phyloP scores from a whole-genome alignment of 2,329 filamentous ascomycete genomes.

The Leptographium lundbergii region DNA sequence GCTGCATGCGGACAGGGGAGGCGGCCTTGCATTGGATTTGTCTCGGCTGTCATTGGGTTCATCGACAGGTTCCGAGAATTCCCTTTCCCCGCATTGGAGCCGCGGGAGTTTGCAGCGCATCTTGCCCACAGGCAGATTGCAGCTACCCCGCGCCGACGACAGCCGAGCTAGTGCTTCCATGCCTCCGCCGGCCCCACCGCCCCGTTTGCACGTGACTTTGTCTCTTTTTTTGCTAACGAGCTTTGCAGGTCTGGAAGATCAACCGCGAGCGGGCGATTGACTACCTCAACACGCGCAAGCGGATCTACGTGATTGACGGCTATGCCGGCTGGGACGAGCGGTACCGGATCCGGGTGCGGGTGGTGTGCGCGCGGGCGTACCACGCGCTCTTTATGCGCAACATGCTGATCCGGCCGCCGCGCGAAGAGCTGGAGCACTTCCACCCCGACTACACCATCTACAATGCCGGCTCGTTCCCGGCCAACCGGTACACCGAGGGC shows the following conservation, averaged over 20 bases:
- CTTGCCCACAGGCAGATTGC: background rate
- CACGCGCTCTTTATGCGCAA: slow-evolving; percentile 99
- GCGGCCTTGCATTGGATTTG: background rate
- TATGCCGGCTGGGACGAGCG: slow-evolving; percentile 98
- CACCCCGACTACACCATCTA: slow-evolving; percentile 99
- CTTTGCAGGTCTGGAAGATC: slow-evolving; percentile 85
- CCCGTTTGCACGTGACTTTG: slow-evolving; percentile 1
- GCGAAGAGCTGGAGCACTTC: slow-evolving; percentile 91
- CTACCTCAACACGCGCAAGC: slow-evolving; percentile 97
- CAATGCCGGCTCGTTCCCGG: slow-evolving; percentile 96
- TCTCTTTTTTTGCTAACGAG: too few relatives aligned
- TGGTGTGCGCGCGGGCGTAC: slow-evolving; percentile 97
- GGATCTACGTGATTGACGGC: slow-evolving; percentile 96
- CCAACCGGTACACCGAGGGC: slow-evolving; percentile 93
- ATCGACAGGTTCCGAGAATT: background rate
- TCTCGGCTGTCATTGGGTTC: background rate
- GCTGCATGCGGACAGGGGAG: too few relatives aligned
- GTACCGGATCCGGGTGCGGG: slow-evolving; percentile 93
- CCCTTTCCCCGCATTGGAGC: background rate
- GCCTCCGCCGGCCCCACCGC: background rate
- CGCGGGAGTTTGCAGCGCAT: background rate
- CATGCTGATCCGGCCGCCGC: slow-evolving; percentile 93
- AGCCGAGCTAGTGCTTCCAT: slow-evolving; percentile 8
- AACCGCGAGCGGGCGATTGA: slow-evolving; percentile 98
- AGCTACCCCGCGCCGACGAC: slow-evolving; percentile 7